These are phyloP conservation scores for Hypoxylon crocopeplum DNA, from an alignment of 495 filamentous ascomycete species.

Conservation along the genomic window DNA sequence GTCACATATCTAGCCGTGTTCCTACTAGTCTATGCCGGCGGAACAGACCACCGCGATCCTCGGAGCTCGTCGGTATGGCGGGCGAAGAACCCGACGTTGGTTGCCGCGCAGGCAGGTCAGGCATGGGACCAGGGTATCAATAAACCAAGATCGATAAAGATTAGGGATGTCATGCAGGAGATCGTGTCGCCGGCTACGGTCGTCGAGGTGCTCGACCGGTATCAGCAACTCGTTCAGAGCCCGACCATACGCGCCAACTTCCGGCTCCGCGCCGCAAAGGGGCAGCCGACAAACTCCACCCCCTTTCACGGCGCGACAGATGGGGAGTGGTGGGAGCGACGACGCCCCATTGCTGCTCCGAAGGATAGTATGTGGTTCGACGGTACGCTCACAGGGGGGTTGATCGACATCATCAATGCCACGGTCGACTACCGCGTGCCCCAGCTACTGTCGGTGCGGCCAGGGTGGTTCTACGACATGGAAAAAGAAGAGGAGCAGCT, in stretches of 20 bases:
- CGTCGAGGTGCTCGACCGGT: not conserved
- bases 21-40: no score
- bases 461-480: not conserved
- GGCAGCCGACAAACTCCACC: not conserved
- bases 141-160: no score
- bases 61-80: no score
- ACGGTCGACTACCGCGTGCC: not conserved
- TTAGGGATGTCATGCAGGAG: no score
- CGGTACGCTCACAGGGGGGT: not conserved
- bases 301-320: not conserved
- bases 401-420: not conserved
- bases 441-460: not conserved
- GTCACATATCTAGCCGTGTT: no score
- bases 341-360: not conserved
- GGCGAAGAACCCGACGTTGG: no score
- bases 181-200: not conserved
- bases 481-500: not conserved
- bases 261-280: not conserved
- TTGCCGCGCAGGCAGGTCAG: no score
- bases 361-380: constrained; percentile 4
- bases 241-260: not conserved
- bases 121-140: no score
- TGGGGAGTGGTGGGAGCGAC: constrained; percentile 5
- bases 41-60: no score
- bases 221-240: not conserved